Base-by-base conservation (phyloP, 1,284 basidiomycete genomes). In the Tausonia pullulans region DNA sequence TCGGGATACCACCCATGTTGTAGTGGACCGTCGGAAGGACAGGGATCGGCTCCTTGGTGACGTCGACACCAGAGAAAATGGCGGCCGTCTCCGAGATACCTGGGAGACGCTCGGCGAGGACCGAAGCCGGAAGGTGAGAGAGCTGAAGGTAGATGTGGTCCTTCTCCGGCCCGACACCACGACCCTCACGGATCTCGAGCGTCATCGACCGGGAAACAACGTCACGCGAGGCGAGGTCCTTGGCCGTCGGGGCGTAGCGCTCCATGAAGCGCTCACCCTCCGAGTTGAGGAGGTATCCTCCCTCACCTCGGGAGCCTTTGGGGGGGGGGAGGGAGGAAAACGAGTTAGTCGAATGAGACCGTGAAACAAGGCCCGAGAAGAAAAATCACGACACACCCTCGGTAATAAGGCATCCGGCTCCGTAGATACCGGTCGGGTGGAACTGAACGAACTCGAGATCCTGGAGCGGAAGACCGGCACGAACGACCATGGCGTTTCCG, bases 201-300 rank as follows among this genome's bases (percentile, higher is more conserved):
- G 96, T 99, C 95, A 98, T 98, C 67, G 90, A 95, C 72, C 96
- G 91, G 65, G 96, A 98, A 60, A 98, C 96, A 75, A 99, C 96
- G 76, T 99, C 96, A 77, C 96, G 93, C 63, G 96, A 98, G 54
- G 96, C 96, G 70, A 99, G 84, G 82, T 99, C 96, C 83, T 98
- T 98, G 69, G 96, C 96, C 61, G 95, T 98, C 16, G 96, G 96
- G 1, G 96, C 96, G 77, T 98, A 96, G 78, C 95, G 90, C 79
- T 98, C 95, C 96, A 99, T 99, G 82, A 99, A 99, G 69, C 96
- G 90, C 79, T 99, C 96, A 77, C 96, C 96, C 81, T 98, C 89
- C 9, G 92, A 92, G 82, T 99, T 98, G 76, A 99, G 81, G 70
- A 99, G 82, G 79, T 98, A 98, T 71, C 96, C 96, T 80, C 96